These are phyloP conservation scores for Hyaloperonospora brassicae DNA, from an alignment of 352 stramenopile genomes.

Conservation along the genomic window DNA sequence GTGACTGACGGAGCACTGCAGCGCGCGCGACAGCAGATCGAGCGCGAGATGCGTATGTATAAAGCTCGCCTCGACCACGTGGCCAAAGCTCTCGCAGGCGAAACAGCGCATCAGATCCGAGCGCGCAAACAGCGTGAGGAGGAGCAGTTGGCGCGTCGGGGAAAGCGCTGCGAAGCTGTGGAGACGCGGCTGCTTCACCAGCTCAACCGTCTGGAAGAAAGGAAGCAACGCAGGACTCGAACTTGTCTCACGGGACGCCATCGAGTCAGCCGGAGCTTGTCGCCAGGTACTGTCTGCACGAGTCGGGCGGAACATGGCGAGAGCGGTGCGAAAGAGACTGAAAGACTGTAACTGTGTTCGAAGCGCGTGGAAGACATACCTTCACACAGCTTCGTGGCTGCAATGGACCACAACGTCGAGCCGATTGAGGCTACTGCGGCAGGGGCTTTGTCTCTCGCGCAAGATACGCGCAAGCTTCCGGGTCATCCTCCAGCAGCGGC, in stretches of 20 bases:
- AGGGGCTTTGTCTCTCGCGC: conserved; percentile 66
- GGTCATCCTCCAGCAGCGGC: conserved; percentile 72
- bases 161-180: conserved; percentile 34
- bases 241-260: conserved; percentile 19
- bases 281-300: too few species aligned
- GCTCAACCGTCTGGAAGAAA: conserved; percentile 39
- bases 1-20: conserved; percentile 17
- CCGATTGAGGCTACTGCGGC: conserved; percentile 10
- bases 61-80: conserved; percentile 47
- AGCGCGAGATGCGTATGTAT: conserved; percentile 37
- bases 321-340: too few species aligned
- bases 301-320: too few species aligned
- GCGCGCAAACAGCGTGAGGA: conserved; percentile 40
- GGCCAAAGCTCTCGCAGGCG: conserved; percentile 47
- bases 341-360: background rate
- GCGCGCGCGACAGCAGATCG: conserved; percentile 27
- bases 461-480: conserved; percentile 66
- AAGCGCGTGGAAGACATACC: background rate
- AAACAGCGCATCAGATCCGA: conserved; percentile 59
- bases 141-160: conserved; percentile 42
- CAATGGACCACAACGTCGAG: conserved; percentile 2
- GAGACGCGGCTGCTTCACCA: conserved; percentile 45
- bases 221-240: conserved; percentile 31
- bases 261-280: conserved; percentile 27
- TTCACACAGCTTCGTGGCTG: background rate